A percentile compares a stretch with the other conserved stretches of the same genome.
phyloP scores from a whole-genome alignment of 169 alveolate genomes.

The Cryptosporidium parvum region DNA sequence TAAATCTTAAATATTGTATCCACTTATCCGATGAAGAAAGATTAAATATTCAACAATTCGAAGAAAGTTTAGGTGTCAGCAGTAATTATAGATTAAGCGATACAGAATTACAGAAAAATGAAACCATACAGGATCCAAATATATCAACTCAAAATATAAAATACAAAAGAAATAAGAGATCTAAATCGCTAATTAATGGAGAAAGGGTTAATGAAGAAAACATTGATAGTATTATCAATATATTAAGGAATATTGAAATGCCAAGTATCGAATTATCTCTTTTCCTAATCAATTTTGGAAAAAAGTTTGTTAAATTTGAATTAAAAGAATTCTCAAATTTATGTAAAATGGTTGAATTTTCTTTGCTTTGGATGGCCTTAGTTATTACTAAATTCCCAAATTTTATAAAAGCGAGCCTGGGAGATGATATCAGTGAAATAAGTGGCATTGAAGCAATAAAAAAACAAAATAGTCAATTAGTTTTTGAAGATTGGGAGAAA shows the following conservation, averaged over 20 bases:
- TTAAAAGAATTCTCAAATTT: constrained; percentile 22
- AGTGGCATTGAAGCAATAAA: not conserved
- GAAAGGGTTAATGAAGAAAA: constrained; percentile 42
- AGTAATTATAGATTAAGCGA: not conserved
- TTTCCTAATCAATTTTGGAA: constrained; percentile 27
- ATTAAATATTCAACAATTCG: constrained; percentile 17
- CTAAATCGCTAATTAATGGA: constrained; percentile 3
- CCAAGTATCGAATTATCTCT: constrained; percentile 51
- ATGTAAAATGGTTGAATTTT: constrained; percentile 22
- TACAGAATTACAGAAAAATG: not conserved
- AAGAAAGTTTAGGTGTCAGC: not conserved
- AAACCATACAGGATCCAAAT: not conserved
- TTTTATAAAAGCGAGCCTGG: not conserved
- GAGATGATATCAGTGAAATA: not conserved
- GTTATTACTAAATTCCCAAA: constrained; percentile 25
- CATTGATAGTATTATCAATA: constrained; percentile 12
- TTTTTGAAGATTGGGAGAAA: constrained; percentile 22
- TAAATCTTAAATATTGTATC: constrained; percentile 15
- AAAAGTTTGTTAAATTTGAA: constrained; percentile 15
- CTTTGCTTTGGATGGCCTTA: constrained; percentile 46
- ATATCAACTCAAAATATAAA: not conserved
- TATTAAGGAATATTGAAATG: constrained; percentile 26
- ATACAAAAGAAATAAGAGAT: constrained; percentile 44
- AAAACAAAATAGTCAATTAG: not conserved
- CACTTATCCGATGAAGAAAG: constrained; percentile 18